Evolutionary conservation across 495 filamentous ascomycete species (phyloP).

Genomic region (Cercophora scortea): DNA sequence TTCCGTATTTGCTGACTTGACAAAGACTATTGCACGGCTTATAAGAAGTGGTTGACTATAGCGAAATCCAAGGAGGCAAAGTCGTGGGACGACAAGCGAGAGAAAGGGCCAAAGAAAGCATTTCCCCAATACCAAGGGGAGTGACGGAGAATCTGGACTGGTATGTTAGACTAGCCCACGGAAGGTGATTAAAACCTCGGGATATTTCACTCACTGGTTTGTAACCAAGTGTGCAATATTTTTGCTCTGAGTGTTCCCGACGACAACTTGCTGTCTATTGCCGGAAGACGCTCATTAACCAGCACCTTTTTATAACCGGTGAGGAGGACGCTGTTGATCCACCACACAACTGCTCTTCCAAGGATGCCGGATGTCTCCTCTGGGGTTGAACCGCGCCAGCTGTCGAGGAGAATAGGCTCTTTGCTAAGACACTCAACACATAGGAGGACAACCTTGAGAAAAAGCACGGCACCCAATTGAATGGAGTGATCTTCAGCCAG

Average conservation of each 20-base stretch:
- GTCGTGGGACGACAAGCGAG: slow-evolving; percentile 42
- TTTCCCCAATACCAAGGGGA: slow-evolving; percentile 39
- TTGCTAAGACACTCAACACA: slow-evolving; percentile 2
- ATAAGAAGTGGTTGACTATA: slow-evolving; percentile 58
- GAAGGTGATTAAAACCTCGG: not conserved
- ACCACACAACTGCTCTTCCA: slow-evolving; percentile 45
- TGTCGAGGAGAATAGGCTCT: not conserved
- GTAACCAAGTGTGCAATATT: slow-evolving; percentile 20
- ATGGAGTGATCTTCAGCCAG: too few relatives aligned
- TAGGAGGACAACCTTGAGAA: slow-evolving; percentile 7
- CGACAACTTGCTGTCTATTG: slow-evolving; percentile 36
- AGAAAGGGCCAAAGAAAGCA: slow-evolving; percentile 43
- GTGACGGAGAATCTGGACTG: slow-evolving; percentile 23
- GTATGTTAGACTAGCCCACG: slow-evolving; percentile 9
- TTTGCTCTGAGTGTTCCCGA: slow-evolving; percentile 31
- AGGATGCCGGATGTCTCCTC: slow-evolving; percentile 41
- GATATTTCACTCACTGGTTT: slow-evolving; percentile 14
- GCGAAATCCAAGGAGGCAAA: slow-evolving; percentile 50
- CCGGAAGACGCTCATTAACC: slow-evolving; percentile 36
- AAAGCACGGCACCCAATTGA: not conserved
- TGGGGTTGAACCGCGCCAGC: slow-evolving; percentile 12
- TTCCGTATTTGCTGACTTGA: slow-evolving; percentile 22
- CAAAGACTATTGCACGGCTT: slow-evolving; percentile 43
- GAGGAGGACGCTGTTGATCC: slow-evolving; percentile 53
- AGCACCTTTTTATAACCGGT: slow-evolving; percentile 40